phyloP scores from a whole-genome alignment of 306 rosid genomes.

The Quercus alba region DNA sequence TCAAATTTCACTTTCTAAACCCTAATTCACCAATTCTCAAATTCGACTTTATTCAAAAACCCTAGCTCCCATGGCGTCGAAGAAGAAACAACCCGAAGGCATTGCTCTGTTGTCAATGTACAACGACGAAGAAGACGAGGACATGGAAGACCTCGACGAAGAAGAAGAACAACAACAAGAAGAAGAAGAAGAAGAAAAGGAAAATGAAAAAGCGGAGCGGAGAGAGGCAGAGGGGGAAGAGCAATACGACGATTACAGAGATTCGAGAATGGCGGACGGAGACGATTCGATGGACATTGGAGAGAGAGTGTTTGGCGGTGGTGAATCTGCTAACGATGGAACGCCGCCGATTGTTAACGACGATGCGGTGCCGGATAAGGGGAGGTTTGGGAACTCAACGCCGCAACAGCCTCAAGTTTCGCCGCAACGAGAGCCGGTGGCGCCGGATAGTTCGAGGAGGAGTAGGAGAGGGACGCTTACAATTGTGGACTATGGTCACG shows the following conservation, averaged over 20 bases:
- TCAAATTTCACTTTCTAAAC: background rate
- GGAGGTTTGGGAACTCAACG: conserved; percentile 31
- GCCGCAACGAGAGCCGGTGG: conserved; percentile 30
- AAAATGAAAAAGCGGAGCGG: conserved; percentile 25
- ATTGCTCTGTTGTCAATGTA: conserved; percentile 77
- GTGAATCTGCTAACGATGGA: conserved; percentile 37
- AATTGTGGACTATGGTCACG: conserved; percentile 89
- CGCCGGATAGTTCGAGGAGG: conserved; percentile 19
- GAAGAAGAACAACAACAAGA: conserved; percentile 46
- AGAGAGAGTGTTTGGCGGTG: conserved; percentile 21
- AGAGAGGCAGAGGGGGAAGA: conserved; percentile 8
- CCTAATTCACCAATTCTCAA: background rate
- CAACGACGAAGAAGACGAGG: conserved; percentile 64
- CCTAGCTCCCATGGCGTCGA: conserved; percentile 63
- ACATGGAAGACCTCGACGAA: conserved; percentile 27
- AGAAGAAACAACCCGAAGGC: conserved; percentile 70
- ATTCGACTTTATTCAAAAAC: background rate
- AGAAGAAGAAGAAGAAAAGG: conserved; percentile 39
- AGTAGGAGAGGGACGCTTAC: conserved; percentile 55
- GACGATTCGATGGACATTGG: conserved; percentile 34
- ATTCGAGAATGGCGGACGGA: conserved; percentile 41
- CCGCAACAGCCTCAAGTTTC: conserved; percentile 39
- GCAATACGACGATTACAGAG: conserved; percentile 16
- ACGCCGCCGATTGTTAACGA: conserved; percentile 23
- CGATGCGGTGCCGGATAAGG: conserved; percentile 36